These are phyloP conservation scores for Sarocladium brachiariae DNA, from an alignment of 2,329 filamentous ascomycete species.

Conservation along the genomic window DNA sequence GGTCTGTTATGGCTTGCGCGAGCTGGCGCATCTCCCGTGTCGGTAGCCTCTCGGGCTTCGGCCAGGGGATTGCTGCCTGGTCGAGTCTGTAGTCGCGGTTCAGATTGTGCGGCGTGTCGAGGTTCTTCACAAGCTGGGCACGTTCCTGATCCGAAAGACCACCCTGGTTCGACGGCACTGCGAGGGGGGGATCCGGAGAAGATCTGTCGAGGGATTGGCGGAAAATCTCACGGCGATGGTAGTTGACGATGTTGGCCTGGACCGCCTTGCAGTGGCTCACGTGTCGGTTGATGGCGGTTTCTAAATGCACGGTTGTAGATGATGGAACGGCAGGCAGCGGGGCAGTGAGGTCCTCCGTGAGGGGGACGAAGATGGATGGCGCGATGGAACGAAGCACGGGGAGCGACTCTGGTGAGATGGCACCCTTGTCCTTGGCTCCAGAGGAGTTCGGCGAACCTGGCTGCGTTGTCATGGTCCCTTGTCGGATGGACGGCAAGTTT, in stretches of 20 bases:
- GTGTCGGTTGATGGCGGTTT: slow-evolving; percentile 16
- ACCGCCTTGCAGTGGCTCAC: slow-evolving; percentile 21
- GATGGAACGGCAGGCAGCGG: slow-evolving; percentile 14
- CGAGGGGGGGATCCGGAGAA: too few species aligned
- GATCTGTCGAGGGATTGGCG: slow-evolving; percentile 13
- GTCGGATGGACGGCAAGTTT: too few species aligned
- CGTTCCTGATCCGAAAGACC: slow-evolving; percentile 10
- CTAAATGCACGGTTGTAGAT: slow-evolving; percentile 12
- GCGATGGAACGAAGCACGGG: slow-evolving; percentile 18
- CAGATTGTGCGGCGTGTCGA: slow-evolving; percentile 17
- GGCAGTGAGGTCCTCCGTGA: slow-evolving; percentile 19
- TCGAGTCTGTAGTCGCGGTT: slow-evolving; percentile 10
- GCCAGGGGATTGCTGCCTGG: slow-evolving; percentile 12
- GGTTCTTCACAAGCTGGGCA: slow-evolving; percentile 23
- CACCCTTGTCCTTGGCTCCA: not conserved
- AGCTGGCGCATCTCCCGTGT: not conserved
- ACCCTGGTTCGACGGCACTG: not conserved
- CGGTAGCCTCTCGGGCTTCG: not conserved
- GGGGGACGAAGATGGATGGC: slow-evolving; percentile 28
- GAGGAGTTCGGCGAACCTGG: slow-evolving; percentile 11
- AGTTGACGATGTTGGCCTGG: slow-evolving; percentile 23
- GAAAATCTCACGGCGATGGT: slow-evolving; percentile 24
- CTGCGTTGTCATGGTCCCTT: not conserved
- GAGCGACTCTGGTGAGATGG: slow-evolving; percentile 8
- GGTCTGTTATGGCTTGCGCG: not conserved